A percentile compares a stretch with the other conserved stretches of the same genome.
Evolutionary conservation across 2,329 filamentous ascomycete genomes (phyloP).

Genomic region (Sarocladiaceae sp.): DNA sequence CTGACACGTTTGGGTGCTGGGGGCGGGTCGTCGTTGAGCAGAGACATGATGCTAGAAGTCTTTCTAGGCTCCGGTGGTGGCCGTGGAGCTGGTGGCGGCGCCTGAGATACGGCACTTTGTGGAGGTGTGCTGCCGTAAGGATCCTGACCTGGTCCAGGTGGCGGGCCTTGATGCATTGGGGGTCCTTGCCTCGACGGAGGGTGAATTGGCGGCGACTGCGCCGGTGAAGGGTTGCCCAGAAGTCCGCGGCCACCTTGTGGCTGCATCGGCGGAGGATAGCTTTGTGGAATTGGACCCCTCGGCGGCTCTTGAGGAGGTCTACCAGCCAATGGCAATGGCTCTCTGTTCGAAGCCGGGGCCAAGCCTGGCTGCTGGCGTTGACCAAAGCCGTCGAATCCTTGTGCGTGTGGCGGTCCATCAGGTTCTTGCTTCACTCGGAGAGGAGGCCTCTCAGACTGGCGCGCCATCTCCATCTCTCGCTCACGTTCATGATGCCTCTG

Average conservation of each 20-base stretch:
- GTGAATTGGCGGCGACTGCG: conserved; percentile 34
- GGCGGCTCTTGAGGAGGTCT: conserved; percentile 37
- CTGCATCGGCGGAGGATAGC: conserved; percentile 24
- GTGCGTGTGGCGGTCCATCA: conserved; percentile 15
- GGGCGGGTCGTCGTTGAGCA: conserved; percentile 56
- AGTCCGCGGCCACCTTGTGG: conserved; percentile 36
- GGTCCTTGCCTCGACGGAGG: conserved; percentile 32
- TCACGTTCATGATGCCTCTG: conserved; percentile 17
- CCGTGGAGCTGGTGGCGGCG: conserved; percentile 32
- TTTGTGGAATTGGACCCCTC: conserved; percentile 23
- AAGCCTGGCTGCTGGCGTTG: conserved; percentile 35
- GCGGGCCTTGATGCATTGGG: conserved; percentile 31
- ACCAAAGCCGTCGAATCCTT: conserved; percentile 40
- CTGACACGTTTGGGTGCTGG: conserved; percentile 45
- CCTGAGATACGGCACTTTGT: conserved; percentile 18
- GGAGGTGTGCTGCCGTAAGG: conserved; percentile 18
- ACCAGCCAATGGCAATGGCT: conserved; percentile 34
- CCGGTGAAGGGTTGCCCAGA: conserved; percentile 33
- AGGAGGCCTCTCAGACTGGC: conserved; percentile 22
- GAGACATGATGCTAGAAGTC: conserved; percentile 58
- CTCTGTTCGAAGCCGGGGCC: conserved; percentile 33
- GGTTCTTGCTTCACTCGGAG: conserved; percentile 20
- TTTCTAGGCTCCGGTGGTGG: conserved; percentile 48
- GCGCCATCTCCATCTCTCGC: conserved; percentile 18
- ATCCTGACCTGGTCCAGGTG: conserved; percentile 25